Evolutionary conservation across 2,329 filamentous ascomycete genomes (phyloP).

Genomic region (Orbilia javanica): DNA sequence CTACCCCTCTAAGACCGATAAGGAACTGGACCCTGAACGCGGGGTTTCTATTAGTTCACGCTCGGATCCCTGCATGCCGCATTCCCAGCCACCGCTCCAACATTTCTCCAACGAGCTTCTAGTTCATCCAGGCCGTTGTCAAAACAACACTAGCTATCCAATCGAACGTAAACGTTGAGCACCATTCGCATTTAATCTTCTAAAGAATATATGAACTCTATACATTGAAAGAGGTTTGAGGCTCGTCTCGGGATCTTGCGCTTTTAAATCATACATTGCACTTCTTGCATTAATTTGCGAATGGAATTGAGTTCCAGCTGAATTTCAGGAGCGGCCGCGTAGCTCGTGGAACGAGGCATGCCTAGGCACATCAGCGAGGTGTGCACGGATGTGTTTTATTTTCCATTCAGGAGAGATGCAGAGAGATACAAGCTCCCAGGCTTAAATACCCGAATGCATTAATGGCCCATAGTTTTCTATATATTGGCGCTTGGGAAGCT

Average conservation of each 20-base stretch:
- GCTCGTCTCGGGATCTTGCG: background rate
- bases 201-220: too few relatives aligned
- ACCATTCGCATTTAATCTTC: too few relatives aligned
- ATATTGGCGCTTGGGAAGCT: background rate
- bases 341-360: background rate
- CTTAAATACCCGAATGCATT: background rate
- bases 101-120: background rate
- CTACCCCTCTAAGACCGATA: too few relatives aligned
- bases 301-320: background rate
- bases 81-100: background rate
- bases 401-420: background rate
- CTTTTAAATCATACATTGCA: background rate
- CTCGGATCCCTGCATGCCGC: background rate
- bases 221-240: background rate
- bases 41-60: background rate
- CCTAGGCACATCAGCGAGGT: background rate
- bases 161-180: background rate
- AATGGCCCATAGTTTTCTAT: background rate
- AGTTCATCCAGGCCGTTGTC: too few relatives aligned
- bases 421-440: background rate
- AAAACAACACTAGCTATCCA: background rate
- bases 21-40: background rate
- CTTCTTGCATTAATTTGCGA: background rate
- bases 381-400: conserved; percentile 11
- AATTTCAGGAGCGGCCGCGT: background rate